Evolutionary conservation across 257 asterid species (phyloP).

Genomic region (Catharanthus roseus): DNA sequence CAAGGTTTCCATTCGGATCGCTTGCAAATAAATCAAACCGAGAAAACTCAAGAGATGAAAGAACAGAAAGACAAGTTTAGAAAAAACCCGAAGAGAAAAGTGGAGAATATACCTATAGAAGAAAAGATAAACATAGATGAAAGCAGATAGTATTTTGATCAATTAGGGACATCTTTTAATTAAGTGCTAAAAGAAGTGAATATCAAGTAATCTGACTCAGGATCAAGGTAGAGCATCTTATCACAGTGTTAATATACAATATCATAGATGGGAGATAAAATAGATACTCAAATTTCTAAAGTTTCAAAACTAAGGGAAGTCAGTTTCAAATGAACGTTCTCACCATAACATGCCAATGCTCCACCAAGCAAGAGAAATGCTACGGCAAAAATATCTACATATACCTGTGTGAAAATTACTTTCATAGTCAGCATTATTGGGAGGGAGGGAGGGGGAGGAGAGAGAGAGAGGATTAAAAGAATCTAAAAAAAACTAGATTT

Average conservation of each 20-base stretch:
- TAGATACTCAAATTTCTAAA: neutral
- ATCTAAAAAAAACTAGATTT: neutral
- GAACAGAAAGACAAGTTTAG: neutral
- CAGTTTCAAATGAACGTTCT: slow-evolving; percentile 17
- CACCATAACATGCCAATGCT: too few species aligned
- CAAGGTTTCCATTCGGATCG: neutral
- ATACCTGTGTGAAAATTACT: slow-evolving; percentile 55
- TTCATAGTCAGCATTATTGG: neutral
- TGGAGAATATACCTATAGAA: neutral
- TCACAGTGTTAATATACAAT: too few species aligned
- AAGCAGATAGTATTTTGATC: too few species aligned
- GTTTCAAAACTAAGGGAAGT: neutral
- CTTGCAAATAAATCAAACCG: neutral
- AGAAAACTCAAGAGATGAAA: neutral
- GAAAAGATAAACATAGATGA: too few species aligned
- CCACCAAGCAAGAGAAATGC: slow-evolving; percentile 67
- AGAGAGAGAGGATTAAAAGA: neutral
- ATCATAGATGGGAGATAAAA: neutral
- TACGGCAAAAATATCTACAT: slow-evolving; percentile 66
- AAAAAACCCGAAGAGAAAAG: neutral
- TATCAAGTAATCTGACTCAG: neutral
- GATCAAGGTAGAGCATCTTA: neutral
- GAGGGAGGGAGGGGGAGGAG: slow-evolving; percentile 2
- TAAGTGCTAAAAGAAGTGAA: neutral
- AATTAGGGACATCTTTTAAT: too few species aligned